Evolutionary conservation across 371 early-diverging fungal genomes (phyloP).

Genomic region (Mortierella sp.): DNA sequence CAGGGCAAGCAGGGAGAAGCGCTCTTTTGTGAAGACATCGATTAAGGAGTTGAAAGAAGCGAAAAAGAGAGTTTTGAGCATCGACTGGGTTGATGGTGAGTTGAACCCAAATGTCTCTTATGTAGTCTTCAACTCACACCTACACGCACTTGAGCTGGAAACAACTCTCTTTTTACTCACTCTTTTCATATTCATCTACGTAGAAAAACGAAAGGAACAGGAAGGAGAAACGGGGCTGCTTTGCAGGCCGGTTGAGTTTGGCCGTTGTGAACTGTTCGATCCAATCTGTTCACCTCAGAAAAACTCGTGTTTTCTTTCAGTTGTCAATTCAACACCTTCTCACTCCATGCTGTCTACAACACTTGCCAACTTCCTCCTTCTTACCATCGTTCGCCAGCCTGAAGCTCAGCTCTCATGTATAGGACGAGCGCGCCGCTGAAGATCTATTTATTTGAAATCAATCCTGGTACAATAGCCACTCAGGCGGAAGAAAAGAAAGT

Average conservation of each 20-base stretch:
- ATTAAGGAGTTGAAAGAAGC: slow-evolving; percentile 18
- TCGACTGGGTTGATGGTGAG: background rate
- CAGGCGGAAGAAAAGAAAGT: background rate
- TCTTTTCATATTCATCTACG: background rate
- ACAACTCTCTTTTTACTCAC: background rate
- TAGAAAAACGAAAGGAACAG: background rate
- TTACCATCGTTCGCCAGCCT: background rate
- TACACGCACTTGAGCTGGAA: background rate
- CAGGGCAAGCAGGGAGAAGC: background rate
- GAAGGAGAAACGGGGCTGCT: background rate
- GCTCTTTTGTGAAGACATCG: background rate
- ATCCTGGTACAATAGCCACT: background rate
- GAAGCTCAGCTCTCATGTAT: background rate
- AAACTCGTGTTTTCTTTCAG: background rate
- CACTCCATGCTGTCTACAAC: no score
- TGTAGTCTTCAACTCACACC: background rate
- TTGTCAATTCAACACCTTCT: background rate
- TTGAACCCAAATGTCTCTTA: slow-evolving; percentile 2
- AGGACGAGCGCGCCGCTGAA: background rate
- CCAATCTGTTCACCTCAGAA: background rate
- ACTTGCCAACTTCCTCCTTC: no score
- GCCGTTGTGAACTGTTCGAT: background rate
- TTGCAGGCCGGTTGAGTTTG: background rate
- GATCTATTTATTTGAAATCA: slow-evolving; percentile 4
- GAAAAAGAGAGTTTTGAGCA: slow-evolving; percentile 10